Evolutionary conservation across 768 basidiomycete genomes (phyloP), one percentile per base, ranked within the genome.

Genomic region (Termitomyces sp.): DNA sequence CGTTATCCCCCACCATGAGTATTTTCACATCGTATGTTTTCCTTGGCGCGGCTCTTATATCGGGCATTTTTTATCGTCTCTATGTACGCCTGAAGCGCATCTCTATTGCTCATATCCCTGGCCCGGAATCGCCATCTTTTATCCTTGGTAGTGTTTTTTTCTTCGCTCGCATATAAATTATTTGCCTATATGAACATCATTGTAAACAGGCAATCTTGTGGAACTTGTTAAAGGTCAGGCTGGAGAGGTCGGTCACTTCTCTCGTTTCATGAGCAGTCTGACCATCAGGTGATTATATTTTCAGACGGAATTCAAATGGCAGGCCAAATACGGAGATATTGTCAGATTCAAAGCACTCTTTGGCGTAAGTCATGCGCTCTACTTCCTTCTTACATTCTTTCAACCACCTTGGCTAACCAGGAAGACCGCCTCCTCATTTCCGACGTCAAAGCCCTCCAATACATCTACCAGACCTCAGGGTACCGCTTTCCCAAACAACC

Each of bases 401-500:
- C 16, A 65, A 45, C 22, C 50, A 49, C 40, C 56, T 48, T 48
- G 33, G 4, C 22, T 49, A 20, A 54, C 39, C 57, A 81, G 82
- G 76, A 75, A 63, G 76, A 82, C 58, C 72, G 76, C 32, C 76
- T 84, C 18, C 66, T 82, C 38, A 64, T 83, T 4, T 70, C 79
- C 6, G 83, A 84, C 66, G 76, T 80, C 5, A 83, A 84, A 63
- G 81, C 80, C 3, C 70, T 80, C 35, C 76, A 79, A 51, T 75
- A 78, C 60, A 78, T 83, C 40, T 76, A 78, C 61, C 75, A 76
- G 33, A 78, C 78, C 2, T 73, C 77, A 3, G 78, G 73, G 2
- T 80, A 84, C 59, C 70, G 71, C 28, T 84, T 77, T 60, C 68
- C 66, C 28, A 84, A 81, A 59, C 75, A 72, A 51, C 65, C 71